Conservation (phyloP, 768 basidiomycete genomes). For the Antrodiella citrinella region DNA sequence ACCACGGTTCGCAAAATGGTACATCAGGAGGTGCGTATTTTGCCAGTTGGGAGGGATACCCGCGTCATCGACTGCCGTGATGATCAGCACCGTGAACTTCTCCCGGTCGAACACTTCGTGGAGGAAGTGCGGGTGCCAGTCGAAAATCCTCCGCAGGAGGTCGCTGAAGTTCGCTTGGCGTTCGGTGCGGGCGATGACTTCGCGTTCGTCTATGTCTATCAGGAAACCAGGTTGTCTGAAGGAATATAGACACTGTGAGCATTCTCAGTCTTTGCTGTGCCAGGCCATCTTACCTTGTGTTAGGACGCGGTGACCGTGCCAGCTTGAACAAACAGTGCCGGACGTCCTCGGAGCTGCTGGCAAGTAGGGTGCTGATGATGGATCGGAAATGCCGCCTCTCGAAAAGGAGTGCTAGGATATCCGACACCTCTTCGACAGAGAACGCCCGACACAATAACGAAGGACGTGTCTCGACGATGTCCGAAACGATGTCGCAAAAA, state of each 20-base stretch:
- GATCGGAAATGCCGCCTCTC: background rate
- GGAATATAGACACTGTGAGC: background rate
- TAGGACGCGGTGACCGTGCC: background rate
- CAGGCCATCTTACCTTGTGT: too few relatives aligned
- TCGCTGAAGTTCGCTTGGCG: background rate
- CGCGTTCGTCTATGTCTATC: background rate
- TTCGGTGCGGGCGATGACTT: background rate
- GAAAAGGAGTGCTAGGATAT: background rate
- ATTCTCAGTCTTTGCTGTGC: too few relatives aligned
- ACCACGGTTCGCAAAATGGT: background rate
- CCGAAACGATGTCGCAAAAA: background rate
- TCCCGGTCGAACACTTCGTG: background rate
- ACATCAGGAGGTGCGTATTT: background rate
- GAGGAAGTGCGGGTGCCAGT: background rate
- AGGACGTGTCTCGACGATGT: background rate
- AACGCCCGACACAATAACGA: background rate
- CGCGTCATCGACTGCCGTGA: background rate
- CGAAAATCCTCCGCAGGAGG: background rate
- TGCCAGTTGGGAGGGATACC: background rate
- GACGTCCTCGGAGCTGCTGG: background rate
- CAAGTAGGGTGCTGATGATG: background rate
- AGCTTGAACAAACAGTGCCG: background rate
- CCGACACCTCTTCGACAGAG: background rate
- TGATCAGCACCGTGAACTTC: background rate
- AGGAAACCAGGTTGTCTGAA: background rate